A percentile compares a stretch with the other conserved stretches of the same genome.
These are phyloP conservation scores for Nicotiana obtusifolia DNA, from an alignment of 257 asterid genomes.

Conservation along the genomic window DNA sequence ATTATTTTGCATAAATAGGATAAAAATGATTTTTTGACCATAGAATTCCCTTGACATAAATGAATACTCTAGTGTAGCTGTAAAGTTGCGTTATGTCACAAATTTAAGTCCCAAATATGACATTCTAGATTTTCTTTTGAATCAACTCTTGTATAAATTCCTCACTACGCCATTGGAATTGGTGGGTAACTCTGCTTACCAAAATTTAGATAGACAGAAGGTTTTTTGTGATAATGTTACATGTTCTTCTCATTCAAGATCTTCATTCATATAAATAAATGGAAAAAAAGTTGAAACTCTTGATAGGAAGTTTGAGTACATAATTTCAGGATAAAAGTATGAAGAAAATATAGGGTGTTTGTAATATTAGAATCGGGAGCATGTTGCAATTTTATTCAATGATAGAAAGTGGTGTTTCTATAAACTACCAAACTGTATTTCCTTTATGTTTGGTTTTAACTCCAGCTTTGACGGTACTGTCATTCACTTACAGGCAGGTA, in stretches of 20 bases:
- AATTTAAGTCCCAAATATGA: background rate
- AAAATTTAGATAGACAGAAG: background rate
- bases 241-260: background rate
- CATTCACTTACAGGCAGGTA: constrained; percentile 57
- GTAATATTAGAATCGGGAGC: background rate
- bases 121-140: background rate
- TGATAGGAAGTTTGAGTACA: background rate
- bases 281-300: background rate
- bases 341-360: background rate
- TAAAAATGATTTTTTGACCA: background rate
- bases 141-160: background rate
- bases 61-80: background rate
- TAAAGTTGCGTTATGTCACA: background rate
- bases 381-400: background rate
- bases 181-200: background rate
- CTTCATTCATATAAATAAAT: background rate
- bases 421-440: background rate
- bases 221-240: background rate
- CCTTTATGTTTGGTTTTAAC: background rate
- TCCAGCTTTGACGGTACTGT: background rate
- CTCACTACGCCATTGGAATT: background rate
- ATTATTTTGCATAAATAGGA: no score
- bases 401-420: background rate
- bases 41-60: background rate
- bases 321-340: background rate